Evolutionary conservation across 1,284 basidiomycete genomes (phyloP), one percentile per base, ranked within the genome.

Genomic region (Thecaphora frezii): DNA sequence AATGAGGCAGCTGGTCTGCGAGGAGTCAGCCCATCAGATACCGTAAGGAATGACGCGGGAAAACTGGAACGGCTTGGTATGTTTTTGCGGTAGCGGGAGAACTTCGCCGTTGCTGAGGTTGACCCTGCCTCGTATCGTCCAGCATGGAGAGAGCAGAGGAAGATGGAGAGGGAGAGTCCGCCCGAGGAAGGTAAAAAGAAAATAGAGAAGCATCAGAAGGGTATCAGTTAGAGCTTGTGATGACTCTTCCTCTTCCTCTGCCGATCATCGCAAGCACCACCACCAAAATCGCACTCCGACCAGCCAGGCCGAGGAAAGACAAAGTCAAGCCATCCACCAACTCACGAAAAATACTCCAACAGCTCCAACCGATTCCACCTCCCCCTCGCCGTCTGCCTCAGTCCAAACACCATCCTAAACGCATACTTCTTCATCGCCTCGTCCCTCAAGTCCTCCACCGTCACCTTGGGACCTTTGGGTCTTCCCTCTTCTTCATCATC

Each of bases 51-150:
- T 40, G 14, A 77, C 73, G 80, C 90, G 91, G 40, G 91, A 93
- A 80, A 96, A 96, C 86, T 89, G 92, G 78, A 91, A 96, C 23
- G 91, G 86, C 58, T 90, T 84, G 77, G 92, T 89, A 71, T 93
- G 87, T 76, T 89, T 90, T 68, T 93, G 81, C 9, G 85, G 83
- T 43, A 94, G 81, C 19, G 88, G 86, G 21, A 85, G 79, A 14
- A 85, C 82, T 78, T 93, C 91, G 2, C 89, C 91, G 21, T 85
- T 89, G 42, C 84, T 85, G 24, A 89, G 74, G 60, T 89, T 85
- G 28, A 72, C 60, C 19, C 56, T 59, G 40, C 21, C 18, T 5
- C 5, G 25, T 7, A 46, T 14, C 8, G 5, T 7, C 21, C 21
- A 12, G 22, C 21, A 33, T 14, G 37, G 16, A 9, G 25, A 25